Percentiles rank a stretch among this genome's conserved stretches.
Evolutionary conservation across 139 green algal genomes (phyloP).

Genomic region (Picocystis salinarum): DNA sequence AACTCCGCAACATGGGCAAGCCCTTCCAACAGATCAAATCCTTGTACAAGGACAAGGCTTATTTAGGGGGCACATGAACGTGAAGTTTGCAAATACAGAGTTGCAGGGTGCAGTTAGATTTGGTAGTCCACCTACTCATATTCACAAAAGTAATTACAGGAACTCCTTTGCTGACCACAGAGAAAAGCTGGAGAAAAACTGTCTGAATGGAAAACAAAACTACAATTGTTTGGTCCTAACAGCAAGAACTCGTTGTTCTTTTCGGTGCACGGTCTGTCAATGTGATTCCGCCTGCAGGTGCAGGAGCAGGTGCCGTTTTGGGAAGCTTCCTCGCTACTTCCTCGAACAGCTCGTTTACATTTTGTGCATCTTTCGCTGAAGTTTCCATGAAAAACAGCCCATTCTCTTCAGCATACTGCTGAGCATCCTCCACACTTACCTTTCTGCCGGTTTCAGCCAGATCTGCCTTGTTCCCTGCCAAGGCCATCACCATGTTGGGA

Average conservation of each 20-base stretch:
- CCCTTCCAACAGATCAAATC: too few relatives aligned
- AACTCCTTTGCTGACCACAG: too few relatives aligned
- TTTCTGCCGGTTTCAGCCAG: conserved; percentile 28
- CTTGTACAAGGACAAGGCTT: too few relatives aligned
- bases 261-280: neutral
- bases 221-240: neutral
- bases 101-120: too few relatives aligned
- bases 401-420: conserved; percentile 67
- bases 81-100: too few relatives aligned
- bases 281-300: neutral
- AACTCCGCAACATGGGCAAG: too few relatives aligned
- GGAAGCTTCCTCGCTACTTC: conserved; percentile 52
- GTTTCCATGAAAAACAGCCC: conserved; percentile 74
- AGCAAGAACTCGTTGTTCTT: neutral
- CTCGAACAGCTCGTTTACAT: conserved; percentile 68
- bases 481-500: conserved; percentile 80
- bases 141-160: too few relatives aligned
- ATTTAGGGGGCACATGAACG: too few relatives aligned
- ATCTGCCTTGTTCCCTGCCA: conserved; percentile 96
- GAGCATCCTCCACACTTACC: conserved; percentile 41
- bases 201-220: too few relatives aligned
- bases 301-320: conserved; percentile 9
- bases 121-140: too few relatives aligned
- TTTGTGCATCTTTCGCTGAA: conserved; percentile 64
- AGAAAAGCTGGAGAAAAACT: too few relatives aligned